Conservation (phyloP, 1,284 basidiomycete genomes). For the Austroboletus olivaceoglutinosus region DNA sequence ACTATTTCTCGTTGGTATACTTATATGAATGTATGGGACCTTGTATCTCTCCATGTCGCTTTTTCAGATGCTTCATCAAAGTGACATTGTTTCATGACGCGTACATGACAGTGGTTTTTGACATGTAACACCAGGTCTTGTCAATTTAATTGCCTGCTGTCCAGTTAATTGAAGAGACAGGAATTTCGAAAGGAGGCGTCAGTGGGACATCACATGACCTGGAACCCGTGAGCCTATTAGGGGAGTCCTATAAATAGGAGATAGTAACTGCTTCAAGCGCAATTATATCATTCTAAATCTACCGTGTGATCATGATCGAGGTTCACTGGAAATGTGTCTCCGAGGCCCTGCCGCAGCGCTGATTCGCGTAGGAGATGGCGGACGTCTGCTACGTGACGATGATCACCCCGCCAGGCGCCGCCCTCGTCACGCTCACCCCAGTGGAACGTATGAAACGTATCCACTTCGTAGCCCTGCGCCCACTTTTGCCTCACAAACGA, state of each 20-base stretch:
- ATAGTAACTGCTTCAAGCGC: not conserved
- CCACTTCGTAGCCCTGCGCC: conserved; percentile 45
- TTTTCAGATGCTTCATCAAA: not conserved
- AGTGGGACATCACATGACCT: too few species aligned
- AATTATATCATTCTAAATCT: not conserved
- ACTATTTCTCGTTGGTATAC: not conserved
- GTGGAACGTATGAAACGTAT: conserved; percentile 51
- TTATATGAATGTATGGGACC: not conserved
- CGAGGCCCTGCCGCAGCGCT: conserved; percentile 37
- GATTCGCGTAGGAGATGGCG: conserved; percentile 38
- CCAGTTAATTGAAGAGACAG: too few species aligned
- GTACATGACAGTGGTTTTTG: too few species aligned
- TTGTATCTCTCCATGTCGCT: not conserved
- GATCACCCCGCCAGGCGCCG: conserved; percentile 39
- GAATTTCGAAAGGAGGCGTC: too few species aligned
- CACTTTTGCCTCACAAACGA: conserved; percentile 47
- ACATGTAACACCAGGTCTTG: too few species aligned
- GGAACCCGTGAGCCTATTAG: too few species aligned
- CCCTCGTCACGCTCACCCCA: conserved; percentile 41
- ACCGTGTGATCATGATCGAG: not conserved
- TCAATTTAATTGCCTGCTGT: too few species aligned
- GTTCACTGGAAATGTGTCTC: conserved; percentile 22
- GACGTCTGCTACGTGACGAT: conserved; percentile 38
- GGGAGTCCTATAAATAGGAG: too few species aligned
- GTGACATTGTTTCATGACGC: too few species aligned